Percentiles rank a stretch among this genome's conserved stretches.
phyloP scores from a whole-genome alignment of 768 basidiomycete genomes.

The Daedaleopsis sinensis region DNA sequence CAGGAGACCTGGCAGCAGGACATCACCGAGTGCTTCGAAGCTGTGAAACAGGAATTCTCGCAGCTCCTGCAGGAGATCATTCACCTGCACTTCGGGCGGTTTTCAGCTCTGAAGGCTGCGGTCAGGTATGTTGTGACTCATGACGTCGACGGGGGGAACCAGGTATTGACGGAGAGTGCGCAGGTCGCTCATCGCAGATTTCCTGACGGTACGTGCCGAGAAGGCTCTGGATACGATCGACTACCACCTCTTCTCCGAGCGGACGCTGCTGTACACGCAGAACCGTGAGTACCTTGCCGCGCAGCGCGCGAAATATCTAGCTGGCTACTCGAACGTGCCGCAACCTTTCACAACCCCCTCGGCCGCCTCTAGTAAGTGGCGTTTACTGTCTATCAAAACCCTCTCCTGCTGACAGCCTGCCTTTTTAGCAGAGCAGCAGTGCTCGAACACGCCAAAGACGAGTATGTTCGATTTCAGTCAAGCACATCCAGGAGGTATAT shows the following conservation, averaged over 20 bases:
- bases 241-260: slow-evolving; percentile 16
- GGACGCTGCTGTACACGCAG: slow-evolving; percentile 39
- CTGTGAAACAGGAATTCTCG: slow-evolving; percentile 36
- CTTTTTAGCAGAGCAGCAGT: no score
- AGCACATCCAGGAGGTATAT: no score
- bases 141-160: not conserved
- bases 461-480: no score
- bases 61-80: slow-evolving; percentile 33
- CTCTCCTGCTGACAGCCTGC: no score
- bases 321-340: slow-evolving; percentile 29
- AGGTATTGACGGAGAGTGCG: not conserved
- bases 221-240: not conserved
- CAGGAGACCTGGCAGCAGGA: slow-evolving; percentile 42
- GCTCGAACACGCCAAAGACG: no score
- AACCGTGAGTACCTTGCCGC: slow-evolving; percentile 41
- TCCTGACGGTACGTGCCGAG: slow-evolving; percentile 5
- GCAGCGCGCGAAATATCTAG: slow-evolving; percentile 37
- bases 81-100: slow-evolving; percentile 42
- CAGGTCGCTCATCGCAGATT: slow-evolving; percentile 5
- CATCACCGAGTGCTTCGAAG: slow-evolving; percentile 37
- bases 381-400: no score
- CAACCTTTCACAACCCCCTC: not conserved
- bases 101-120: slow-evolving; percentile 35
- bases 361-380: no score
- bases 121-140: slow-evolving; percentile 34